phyloP scores from a whole-genome alignment of 805 yeast species.

The Vanderwaltozyma verrucispora region DNA sequence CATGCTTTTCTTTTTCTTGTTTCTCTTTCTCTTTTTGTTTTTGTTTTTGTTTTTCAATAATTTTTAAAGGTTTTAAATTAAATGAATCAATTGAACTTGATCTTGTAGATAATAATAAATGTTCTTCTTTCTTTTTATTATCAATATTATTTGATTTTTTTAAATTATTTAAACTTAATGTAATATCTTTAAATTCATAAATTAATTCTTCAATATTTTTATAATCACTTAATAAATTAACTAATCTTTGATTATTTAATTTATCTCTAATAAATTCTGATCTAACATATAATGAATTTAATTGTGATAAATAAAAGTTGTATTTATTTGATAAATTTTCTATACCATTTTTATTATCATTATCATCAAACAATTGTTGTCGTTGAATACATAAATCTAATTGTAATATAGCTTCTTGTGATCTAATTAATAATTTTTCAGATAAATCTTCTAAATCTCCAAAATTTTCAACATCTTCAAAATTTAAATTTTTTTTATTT shows the following conservation, averaged over 20 bases:
- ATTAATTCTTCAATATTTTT: constrained; percentile 17
- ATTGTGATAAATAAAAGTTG: constrained; percentile 18
- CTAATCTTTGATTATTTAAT: constrained; percentile 6
- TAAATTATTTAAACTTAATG: constrained; percentile 17
- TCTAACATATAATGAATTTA: constrained; percentile 19
- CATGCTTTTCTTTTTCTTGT: background rate
- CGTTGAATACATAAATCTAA: constrained; percentile 22
- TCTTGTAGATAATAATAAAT: constrained; percentile 2
- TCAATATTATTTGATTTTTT: constrained; percentile 5
- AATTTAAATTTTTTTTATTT: too few relatives aligned
- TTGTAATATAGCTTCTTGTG: constrained; percentile 24
- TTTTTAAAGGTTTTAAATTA: constrained; percentile 20
- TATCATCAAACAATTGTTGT: constrained; percentile 7
- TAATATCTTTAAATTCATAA: constrained; percentile 20
- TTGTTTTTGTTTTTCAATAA: constrained; percentile 12
- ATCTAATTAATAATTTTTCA: constrained; percentile 17
- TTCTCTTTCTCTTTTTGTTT: background rate
- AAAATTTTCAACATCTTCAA: too few relatives aligned
- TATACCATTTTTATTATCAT: background rate
- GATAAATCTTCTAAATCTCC: constrained; percentile 17
- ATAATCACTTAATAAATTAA: background rate
- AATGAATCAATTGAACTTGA: constrained; percentile 11
- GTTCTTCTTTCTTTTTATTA: constrained; percentile 5
- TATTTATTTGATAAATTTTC: constrained; percentile 9
- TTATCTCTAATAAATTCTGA: constrained; percentile 17